Evolutionary conservation across 2,329 filamentous ascomycete genomes (phyloP).

Genomic region (Ceratocystis papillata): DNA sequence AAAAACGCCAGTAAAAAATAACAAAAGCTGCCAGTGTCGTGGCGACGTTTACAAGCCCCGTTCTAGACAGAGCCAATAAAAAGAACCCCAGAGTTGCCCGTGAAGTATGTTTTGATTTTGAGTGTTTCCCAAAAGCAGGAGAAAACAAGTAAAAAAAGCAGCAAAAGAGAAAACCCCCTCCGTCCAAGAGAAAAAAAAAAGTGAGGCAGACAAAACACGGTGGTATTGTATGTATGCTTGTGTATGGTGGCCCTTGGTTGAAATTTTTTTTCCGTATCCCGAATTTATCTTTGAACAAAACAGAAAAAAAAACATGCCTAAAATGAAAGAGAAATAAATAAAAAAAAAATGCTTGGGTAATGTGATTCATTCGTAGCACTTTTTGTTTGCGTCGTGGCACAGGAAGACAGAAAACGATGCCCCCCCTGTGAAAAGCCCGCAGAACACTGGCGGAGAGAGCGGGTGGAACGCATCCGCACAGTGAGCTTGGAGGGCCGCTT

Average conservation of each 20-base stretch:
- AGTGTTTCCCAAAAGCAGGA: background rate
- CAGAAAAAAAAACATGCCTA: background rate
- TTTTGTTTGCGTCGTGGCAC: slow-evolving; percentile 2
- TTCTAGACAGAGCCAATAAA: background rate
- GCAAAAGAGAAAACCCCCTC: background rate
- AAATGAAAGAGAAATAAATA: background rate
- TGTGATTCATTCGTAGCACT: background rate
- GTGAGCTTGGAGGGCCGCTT: background rate
- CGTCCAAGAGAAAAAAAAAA: background rate
- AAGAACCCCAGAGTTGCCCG: background rate
- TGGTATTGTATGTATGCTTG: no score
- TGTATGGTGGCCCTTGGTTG: background rate
- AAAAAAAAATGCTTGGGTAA: background rate
- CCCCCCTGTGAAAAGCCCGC: background rate
- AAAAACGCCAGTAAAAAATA: slow-evolving; percentile 4
- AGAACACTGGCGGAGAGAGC: background rate
- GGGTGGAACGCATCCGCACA: background rate
- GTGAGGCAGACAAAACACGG: background rate
- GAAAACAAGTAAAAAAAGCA: background rate
- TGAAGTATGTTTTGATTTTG: slow-evolving; percentile 5
- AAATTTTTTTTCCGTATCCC: background rate
- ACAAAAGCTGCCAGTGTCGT: background rate
- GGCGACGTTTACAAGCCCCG: background rate
- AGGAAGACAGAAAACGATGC: background rate
- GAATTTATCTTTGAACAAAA: slow-evolving; percentile 8